phyloP scores from a whole-genome alignment of 1,284 basidiomycete species.

The Stereum hirsutum region DNA sequence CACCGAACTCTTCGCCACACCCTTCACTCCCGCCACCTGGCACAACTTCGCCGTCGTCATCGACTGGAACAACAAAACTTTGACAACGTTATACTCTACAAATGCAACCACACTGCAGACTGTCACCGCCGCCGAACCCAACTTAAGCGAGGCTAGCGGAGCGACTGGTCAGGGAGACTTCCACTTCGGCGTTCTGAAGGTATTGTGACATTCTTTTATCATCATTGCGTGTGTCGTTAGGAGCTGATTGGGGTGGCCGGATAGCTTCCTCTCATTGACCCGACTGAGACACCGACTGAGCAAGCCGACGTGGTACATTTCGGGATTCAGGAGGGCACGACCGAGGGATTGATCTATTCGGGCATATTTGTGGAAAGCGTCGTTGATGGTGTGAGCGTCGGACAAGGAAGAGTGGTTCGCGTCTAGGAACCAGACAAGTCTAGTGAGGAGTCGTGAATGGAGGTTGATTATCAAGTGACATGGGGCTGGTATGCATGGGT shows the following conservation, averaged over 20 bases:
- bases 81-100: constrained; percentile 41
- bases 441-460: too few relatives aligned
- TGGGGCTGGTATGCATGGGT: too few relatives aligned
- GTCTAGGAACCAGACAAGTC: too few relatives aligned
- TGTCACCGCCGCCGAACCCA: constrained; percentile 32
- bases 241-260: too few relatives aligned
- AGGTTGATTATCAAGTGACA: too few relatives aligned
- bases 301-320: constrained; percentile 46
- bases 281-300: constrained; percentile 32
- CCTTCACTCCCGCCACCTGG: constrained; percentile 36
- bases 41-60: constrained; percentile 54
- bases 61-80: constrained; percentile 42
- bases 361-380: constrained; percentile 43
- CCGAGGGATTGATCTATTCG: constrained; percentile 45
- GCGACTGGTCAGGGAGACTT: constrained; percentile 44
- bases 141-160: constrained; percentile 30
- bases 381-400: constrained; percentile 14
- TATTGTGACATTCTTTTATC: constrained; percentile 12
- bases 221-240: not conserved
- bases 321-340: constrained; percentile 47
- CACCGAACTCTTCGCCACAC: constrained; percentile 38
- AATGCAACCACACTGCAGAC: constrained; percentile 25
- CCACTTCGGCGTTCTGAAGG: constrained; percentile 50
- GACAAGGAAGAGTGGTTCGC: constrained; percentile 4
- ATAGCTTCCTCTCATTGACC: constrained; percentile 45